Evolutionary conservation across 306 rosid species (phyloP), one percentile per base, ranked within the genome.

Genomic region (Urtica urens): DNA sequence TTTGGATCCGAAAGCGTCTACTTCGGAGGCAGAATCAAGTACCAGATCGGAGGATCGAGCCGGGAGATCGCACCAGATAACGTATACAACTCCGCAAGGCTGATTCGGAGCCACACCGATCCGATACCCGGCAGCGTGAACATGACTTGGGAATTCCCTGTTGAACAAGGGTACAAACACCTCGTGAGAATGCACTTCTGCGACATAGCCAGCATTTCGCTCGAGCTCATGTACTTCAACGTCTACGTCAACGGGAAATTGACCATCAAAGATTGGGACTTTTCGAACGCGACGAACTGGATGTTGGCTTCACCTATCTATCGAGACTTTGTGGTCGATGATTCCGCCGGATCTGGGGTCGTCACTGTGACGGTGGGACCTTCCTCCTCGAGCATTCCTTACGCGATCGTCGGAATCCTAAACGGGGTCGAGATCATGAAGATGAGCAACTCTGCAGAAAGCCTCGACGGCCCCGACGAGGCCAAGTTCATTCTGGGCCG

Each of bases 11-110:
- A 71, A 37, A 75, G 66, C 30, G 56, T 68, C 54, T 75, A 76
- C 66, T 78, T 76, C 57, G 72, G 84, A 26, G 94, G 95, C 19
- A 68, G 95, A 51, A 77, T 90, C 22, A 64, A 48, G 59, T 90
- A 84, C 53, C 84, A 35, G n/a, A 34, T 0, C 3, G 92, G 95
- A 39, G 93, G 93, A 10, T 77, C 82, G 7, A 90, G 93, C 74
- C 84, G 84, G 16, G 97, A 90, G 63, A 81, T 84, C 69, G 78
- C 87, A 12, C 97, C 97, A 1, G 97, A 90, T 65, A 90, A 81
- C 69, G 77, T 90, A 10, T 84, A 90, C 15, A 90, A 84, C 23
- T 61, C 74, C 26, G 97, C 97, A 2, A 41, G 97, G 59, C 51
- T 81, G 74, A 90, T 90, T 18, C 64, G 45, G 8, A 77, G 94